A percentile compares a stretch with the other conserved stretches of the same genome.
Conservation (phyloP, 345 rosid genomes). For the Tarenaya hassleriana region DNA sequence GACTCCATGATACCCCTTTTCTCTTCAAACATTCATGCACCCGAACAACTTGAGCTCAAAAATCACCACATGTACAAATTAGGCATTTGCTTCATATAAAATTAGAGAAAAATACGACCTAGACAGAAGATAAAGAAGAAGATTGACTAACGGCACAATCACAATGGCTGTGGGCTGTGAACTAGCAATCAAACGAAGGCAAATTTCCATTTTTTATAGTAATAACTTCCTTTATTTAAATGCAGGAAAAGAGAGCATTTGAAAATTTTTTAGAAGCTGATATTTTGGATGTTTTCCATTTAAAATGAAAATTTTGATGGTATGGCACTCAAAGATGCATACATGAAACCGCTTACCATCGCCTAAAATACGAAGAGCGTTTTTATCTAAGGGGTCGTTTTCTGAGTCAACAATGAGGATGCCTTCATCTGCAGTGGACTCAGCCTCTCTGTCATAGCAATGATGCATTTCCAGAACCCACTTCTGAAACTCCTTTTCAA, state of each 20-base stretch:
- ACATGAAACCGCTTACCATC: conserved; percentile 42
- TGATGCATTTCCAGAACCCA: conserved; percentile 72
- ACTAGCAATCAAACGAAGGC: too few relatives aligned
- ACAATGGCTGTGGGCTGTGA: too few relatives aligned
- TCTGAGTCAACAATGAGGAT: conserved; percentile 26
- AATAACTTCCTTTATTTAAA: too few relatives aligned
- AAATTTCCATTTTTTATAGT: too few relatives aligned
- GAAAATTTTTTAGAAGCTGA: too few relatives aligned
- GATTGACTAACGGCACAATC: too few relatives aligned
- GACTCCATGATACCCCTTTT: conserved; percentile 44
- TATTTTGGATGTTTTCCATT: too few relatives aligned
- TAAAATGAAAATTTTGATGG: too few relatives aligned
- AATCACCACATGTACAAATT: conserved; percentile 15
- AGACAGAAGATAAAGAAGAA: neutral
- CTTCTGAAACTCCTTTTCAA: conserved; percentile 51
- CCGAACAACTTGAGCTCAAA: conserved; percentile 47
- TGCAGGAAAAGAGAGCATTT: too few relatives aligned
- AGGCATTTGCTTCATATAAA: conserved; percentile 11
- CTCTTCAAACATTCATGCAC: conserved; percentile 43
- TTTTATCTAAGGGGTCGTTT: conserved; percentile 34
- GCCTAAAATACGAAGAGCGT: conserved; percentile 42
- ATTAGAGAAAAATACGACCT: neutral
- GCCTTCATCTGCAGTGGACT: conserved; percentile 51
- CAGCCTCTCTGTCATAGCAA: conserved; percentile 51
- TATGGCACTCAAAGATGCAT: too few relatives aligned